A percentile compares a stretch with the other conserved stretches of the same genome.
phyloP scores from a whole-genome alignment of 306 rosid genomes.

The Quercus wislizeni region DNA sequence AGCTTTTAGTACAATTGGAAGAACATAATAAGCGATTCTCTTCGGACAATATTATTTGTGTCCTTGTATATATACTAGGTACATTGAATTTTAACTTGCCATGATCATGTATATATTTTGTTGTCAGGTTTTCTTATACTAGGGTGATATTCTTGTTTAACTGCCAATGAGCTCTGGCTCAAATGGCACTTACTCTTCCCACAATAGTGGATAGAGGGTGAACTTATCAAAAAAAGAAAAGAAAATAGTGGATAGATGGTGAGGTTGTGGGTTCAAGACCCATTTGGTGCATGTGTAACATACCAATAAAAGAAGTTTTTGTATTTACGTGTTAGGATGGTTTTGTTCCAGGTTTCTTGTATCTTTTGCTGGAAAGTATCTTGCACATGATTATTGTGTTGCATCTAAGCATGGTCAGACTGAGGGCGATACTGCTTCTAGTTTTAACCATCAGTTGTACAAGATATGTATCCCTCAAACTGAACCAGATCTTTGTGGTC shows the following conservation, averaged over 20 bases:
- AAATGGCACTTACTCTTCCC: no score
- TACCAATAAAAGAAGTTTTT: no score
- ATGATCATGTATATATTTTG: background rate
- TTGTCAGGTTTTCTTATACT: background rate
- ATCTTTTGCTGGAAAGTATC: slow-evolving; percentile 88
- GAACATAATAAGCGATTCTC: background rate
- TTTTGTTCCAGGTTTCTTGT: slow-evolving; percentile 77
- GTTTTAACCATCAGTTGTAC: slow-evolving; percentile 58
- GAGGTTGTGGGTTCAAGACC: no score
- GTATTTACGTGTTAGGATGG: slow-evolving; percentile 21
- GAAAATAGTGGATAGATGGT: no score
- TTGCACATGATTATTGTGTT: slow-evolving; percentile 43
- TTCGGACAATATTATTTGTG: background rate
- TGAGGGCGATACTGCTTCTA: slow-evolving; percentile 42
- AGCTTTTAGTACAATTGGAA: background rate
- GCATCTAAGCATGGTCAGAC: slow-evolving; percentile 48
- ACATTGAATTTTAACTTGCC: background rate
- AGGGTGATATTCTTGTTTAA: background rate
- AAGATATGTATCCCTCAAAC: slow-evolving; percentile 69
- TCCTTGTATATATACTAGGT: background rate
- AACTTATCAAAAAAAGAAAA: no score
- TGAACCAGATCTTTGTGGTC: slow-evolving; percentile 67
- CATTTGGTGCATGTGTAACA: no score
- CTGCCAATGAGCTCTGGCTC: background rate
- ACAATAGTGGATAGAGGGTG: no score